These are phyloP conservation scores for Pseudocercospora fuligena DNA, from an alignment of 2,329 filamentous ascomycete genomes.

Conservation along the genomic window DNA sequence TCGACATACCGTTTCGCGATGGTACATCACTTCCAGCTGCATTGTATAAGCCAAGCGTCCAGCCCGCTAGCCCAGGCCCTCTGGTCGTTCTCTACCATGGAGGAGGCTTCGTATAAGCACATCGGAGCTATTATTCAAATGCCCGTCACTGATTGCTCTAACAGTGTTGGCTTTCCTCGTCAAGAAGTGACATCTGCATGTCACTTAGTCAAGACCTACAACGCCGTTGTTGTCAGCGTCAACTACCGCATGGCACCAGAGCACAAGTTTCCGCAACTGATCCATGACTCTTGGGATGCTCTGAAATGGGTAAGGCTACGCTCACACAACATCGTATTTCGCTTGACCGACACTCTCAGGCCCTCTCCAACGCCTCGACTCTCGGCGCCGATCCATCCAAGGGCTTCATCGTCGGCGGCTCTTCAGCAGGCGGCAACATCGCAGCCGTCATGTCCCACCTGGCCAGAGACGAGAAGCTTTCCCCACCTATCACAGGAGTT, in stretches of 20 bases:
- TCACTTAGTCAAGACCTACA: constrained; percentile 55
- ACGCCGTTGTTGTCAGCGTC: constrained; percentile 64
- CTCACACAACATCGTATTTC: neutral
- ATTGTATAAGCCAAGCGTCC: constrained; percentile 12
- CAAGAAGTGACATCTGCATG: constrained; percentile 13
- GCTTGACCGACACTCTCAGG: constrained; percentile 35
- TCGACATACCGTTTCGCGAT: constrained; percentile 6
- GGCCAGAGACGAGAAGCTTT: constrained; percentile 47
- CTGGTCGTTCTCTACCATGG: constrained; percentile 50
- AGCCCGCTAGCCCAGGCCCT: constrained; percentile 24
- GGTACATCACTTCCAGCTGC: constrained; percentile 9
- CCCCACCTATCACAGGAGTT: constrained; percentile 51
- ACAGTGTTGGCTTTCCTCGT: constrained; percentile 14
- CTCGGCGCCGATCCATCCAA: constrained; percentile 47
- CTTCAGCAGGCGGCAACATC: constrained; percentile 53
- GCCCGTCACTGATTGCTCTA: neutral
- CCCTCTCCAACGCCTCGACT: constrained; percentile 45
- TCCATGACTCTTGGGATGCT: constrained; percentile 67
- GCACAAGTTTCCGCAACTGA: constrained; percentile 64
- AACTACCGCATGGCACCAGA: constrained; percentile 66
- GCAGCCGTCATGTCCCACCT: constrained; percentile 47
- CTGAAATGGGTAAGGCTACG: constrained; percentile 55
- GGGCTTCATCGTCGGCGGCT: constrained; percentile 56
- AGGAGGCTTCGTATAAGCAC: constrained; percentile 37
- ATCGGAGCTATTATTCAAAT: neutral